phyloP scores from a whole-genome alignment of 2,329 filamentous ascomycete species.

The Kalmusia sp. region DNA sequence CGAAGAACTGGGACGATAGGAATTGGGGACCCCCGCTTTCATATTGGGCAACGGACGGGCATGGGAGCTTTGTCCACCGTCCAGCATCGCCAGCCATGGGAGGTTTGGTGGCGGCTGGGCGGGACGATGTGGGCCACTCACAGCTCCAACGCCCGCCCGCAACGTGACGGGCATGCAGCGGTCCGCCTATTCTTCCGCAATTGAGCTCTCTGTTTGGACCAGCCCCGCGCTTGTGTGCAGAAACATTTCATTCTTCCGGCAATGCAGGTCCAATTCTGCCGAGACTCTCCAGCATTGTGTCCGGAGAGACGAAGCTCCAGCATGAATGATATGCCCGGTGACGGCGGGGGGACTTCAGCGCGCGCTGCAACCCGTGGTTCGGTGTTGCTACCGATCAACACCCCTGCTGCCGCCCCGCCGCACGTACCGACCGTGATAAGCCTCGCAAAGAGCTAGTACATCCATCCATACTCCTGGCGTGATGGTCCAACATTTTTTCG shows the following conservation, averaged over 20 bases:
- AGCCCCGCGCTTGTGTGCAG: not conserved
- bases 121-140: slow-evolving; percentile 3
- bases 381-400: not conserved
- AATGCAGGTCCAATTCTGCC: too few relatives aligned
- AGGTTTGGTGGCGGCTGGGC: slow-evolving; percentile 4
- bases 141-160: not conserved
- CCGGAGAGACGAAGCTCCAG: too few relatives aligned
- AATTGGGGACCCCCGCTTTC: not conserved
- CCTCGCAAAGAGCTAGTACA: not conserved
- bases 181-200: not conserved
- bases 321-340: too few relatives aligned
- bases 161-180: slow-evolving; percentile 3
- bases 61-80: not conserved
- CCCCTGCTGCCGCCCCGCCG: not conserved
- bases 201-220: not conserved
- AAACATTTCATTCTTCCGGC: not conserved
- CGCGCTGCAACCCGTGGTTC: not conserved
- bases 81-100: not conserved
- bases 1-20: too few relatives aligned
- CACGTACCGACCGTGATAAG: not conserved
- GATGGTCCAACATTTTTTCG: not conserved
- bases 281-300: not conserved
- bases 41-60: slow-evolving; percentile 4
- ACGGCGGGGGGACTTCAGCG: not conserved
- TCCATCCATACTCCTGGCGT: not conserved